These are phyloP conservation scores for Vairimorpha necatrix DNA, from an alignment of 371 early-diverging fungal genomes.

Conservation along the genomic window DNA sequence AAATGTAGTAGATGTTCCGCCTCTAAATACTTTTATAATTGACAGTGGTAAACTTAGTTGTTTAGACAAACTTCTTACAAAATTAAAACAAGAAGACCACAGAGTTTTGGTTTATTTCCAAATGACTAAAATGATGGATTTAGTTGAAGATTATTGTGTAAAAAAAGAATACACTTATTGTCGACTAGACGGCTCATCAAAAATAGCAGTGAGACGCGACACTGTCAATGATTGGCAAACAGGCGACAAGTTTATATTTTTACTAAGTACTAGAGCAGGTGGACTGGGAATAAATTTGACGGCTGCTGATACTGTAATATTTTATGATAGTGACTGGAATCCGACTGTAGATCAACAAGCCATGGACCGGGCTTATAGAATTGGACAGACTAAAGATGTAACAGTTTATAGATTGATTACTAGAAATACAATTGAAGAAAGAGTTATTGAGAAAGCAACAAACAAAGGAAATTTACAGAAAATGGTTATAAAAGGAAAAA, in stretches of 20 bases:
- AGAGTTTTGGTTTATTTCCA: constrained; percentile 92
- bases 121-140: constrained; percentile 93
- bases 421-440: constrained; percentile 63
- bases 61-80: constrained; percentile 75
- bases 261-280: constrained; percentile 76
- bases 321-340: constrained; percentile 66
- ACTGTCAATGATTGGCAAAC: constrained; percentile 71
- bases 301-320: constrained; percentile 66
- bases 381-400: constrained; percentile 65
- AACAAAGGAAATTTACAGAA: constrained; percentile 91
- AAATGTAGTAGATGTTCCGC: constrained; percentile 64
- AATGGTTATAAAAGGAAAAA: constrained; percentile 80
- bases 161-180: constrained; percentile 67
- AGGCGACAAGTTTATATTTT: constrained; percentile 72
- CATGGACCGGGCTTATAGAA: constrained; percentile 65
- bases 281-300: constrained; percentile 65
- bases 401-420: constrained; percentile 64
- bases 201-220: constrained; percentile 77
- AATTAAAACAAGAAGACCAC: constrained; percentile 79
- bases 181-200: constrained; percentile 87
- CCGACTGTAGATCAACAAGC: constrained; percentile 66
- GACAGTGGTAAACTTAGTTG: constrained; percentile 86
- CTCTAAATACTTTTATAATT: constrained; percentile 73
- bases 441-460: constrained; percentile 78
- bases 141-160: constrained; percentile 71